Evolutionary conservation across 2,329 filamentous ascomycete species (phyloP).

Genomic region (Sphaceloma murrayae): DNA sequence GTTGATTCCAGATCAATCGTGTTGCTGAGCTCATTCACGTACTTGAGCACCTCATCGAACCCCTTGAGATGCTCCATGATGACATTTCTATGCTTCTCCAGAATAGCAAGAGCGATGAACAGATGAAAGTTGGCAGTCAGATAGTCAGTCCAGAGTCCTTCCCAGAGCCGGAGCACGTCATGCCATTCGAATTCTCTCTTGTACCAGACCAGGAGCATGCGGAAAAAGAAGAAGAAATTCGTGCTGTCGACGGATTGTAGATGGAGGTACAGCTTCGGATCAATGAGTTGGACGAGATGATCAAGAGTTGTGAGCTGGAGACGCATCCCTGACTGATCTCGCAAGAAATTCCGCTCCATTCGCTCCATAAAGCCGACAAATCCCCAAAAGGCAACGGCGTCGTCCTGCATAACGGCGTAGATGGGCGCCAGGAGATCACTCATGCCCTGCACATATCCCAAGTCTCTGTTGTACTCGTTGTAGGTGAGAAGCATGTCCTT

Average conservation of each 20-base stretch:
- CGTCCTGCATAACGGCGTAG: conserved; percentile 95
- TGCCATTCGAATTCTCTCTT: conserved; percentile 92
- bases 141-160: conserved; percentile 88
- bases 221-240: conserved; percentile 99
- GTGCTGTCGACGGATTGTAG: conserved; percentile 85
- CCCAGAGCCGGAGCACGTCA: conserved; percentile 83
- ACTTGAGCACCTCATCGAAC: conserved; percentile 97
- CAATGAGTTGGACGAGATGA: conserved; percentile 92
- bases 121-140: conserved; percentile 83
- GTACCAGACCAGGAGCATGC: conserved; percentile 97
- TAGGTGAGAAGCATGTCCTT: conserved; percentile 99
- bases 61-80: conserved; percentile 91
- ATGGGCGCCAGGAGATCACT: conserved; percentile 91
- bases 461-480: conserved; percentile 91
- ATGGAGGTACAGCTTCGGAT: conserved; percentile 86
- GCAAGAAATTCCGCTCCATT: conserved; percentile 94
- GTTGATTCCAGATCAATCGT: conserved; percentile 86
- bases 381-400: conserved; percentile 92
- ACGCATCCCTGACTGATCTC: conserved; percentile 94
- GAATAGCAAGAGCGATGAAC: conserved; percentile 84
- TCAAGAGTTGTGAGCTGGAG: conserved; percentile 83
- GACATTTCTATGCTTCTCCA: conserved; percentile 80
- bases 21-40: conserved; percentile 90
- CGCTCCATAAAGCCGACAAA: conserved; percentile 95
- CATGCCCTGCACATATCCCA: conserved; percentile 98